phyloP scores from a whole-genome alignment of 208 protist genomes.

The Trypanosoma rangeli region DNA sequence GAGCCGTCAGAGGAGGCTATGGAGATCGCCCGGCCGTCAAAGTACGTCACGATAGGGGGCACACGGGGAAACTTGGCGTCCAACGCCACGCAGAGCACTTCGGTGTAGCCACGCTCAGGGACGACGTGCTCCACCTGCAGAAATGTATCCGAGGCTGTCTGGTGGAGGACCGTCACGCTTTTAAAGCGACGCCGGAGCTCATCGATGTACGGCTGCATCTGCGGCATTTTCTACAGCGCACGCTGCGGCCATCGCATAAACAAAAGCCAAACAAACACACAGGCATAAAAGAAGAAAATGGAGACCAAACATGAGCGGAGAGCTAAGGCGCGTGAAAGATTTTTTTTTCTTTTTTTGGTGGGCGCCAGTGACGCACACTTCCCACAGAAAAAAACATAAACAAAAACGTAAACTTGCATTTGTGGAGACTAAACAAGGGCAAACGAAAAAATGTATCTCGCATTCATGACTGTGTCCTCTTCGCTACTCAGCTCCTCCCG shows the following conservation, averaged over 20 bases:
- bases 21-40: constrained; percentile 44
- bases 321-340: not conserved
- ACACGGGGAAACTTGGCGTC: constrained; percentile 44
- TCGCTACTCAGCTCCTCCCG: not conserved
- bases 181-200: constrained; percentile 49
- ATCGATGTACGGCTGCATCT: constrained; percentile 36
- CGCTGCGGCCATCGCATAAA: not conserved
- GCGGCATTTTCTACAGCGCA: constrained; percentile 18
- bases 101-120: constrained; percentile 44
- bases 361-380: no score
- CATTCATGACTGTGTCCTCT: no score
- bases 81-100: constrained; percentile 66
- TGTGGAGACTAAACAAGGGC: not conserved
- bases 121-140: constrained; percentile 62
- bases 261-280: not conserved
- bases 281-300: not conserved
- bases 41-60: constrained; percentile 70
- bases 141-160: constrained; percentile 43
- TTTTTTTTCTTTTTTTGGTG: not conserved
- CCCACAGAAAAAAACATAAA: not conserved
- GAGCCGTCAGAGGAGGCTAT: constrained; percentile 50
- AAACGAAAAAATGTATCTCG: not conserved
- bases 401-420: constrained; percentile 28
- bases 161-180: constrained; percentile 38
- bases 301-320: not conserved